These are phyloP conservation scores for Annulohypoxylon stygium DNA, from an alignment of 495 filamentous ascomycete species.

Conservation along the genomic window DNA sequence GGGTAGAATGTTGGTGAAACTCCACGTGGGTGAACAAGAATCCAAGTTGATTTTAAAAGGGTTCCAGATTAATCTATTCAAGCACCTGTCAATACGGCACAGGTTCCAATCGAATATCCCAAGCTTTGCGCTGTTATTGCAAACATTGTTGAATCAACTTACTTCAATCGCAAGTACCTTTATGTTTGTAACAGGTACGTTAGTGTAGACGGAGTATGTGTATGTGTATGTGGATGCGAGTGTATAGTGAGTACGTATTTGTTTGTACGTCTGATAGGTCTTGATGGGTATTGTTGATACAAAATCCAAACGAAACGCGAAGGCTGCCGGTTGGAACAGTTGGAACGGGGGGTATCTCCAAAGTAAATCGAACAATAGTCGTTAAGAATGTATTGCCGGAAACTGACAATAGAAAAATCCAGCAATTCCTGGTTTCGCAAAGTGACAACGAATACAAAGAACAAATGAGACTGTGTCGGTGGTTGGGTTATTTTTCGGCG, in stretches of 20 bases:
- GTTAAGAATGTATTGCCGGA: conserved; percentile 27
- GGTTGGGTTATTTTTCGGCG: conserved; percentile 27
- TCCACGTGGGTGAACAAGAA: conserved; percentile 32
- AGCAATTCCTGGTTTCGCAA: conserved; percentile 38
- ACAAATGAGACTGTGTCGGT: conserved; percentile 45
- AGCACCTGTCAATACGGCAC: conserved; percentile 28
- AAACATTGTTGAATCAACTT: conserved; percentile 27
- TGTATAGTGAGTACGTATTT: conserved; percentile 5
- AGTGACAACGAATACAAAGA: conserved; percentile 37
- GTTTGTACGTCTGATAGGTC: conserved; percentile 6
- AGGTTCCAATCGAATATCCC: neutral
- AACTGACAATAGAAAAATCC: conserved; percentile 32
- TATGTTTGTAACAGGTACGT: neutral
- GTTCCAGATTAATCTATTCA: conserved; percentile 25
- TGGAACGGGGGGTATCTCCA: conserved; percentile 35
- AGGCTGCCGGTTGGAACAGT: conserved; percentile 18
- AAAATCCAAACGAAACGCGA: conserved; percentile 20
- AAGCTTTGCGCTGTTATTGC: neutral
- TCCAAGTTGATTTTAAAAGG: conserved; percentile 15
- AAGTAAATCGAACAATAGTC: conserved; percentile 19
- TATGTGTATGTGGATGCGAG: too few relatives aligned
- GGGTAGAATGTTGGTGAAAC: conserved; percentile 8
- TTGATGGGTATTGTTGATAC: conserved; percentile 21
- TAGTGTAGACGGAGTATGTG: too few relatives aligned
- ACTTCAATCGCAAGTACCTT: conserved; percentile 29